phyloP scores from a whole-genome alignment of 1,284 basidiomycete genomes.

The Rhodofomes roseus region DNA sequence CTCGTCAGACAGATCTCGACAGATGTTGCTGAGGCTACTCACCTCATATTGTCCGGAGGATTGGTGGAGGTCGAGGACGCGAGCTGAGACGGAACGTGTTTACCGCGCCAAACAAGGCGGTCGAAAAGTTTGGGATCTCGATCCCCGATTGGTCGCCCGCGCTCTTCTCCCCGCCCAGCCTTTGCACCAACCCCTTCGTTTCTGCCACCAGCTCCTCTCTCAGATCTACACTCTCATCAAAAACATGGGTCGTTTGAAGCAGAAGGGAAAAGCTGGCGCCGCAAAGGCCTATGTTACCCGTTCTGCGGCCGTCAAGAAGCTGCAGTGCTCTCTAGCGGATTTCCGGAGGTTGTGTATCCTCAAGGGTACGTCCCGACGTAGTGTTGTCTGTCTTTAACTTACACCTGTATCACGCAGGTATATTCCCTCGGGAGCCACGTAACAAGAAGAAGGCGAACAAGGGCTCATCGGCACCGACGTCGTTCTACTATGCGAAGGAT shows the following conservation, averaged over 20 bases:
- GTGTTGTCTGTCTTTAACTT: neutral
- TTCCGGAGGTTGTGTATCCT: constrained; percentile 97
- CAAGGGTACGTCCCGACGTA: constrained; percentile 66
- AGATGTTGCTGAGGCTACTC: constrained; percentile 5
- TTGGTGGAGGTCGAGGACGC: constrained; percentile 3
- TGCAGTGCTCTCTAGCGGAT: constrained; percentile 96
- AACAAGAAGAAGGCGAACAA: constrained; percentile 96
- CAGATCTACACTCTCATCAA: neutral
- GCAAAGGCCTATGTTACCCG: constrained; percentile 96
- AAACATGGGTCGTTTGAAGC: constrained; percentile 84
- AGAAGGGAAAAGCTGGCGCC: constrained; percentile 89
- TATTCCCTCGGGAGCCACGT: constrained; percentile 95
- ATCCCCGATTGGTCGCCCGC: constrained; percentile 16
- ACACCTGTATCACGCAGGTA: constrained; percentile 54
- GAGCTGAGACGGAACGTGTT: constrained; percentile 9
- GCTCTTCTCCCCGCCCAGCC: constrained; percentile 3
- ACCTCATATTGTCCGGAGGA: constrained; percentile 30
- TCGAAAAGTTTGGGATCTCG: constrained; percentile 28
- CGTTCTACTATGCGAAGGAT: constrained; percentile 99
- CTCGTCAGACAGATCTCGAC: neutral
- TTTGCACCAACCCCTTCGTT: neutral
- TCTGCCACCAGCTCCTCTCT: constrained; percentile 10
- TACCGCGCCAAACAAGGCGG: constrained; percentile 10
- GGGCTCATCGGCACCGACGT: constrained; percentile 93
- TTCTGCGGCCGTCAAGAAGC: constrained; percentile 85